A percentile compares a stretch with the other conserved stretches of the same genome.
Evolutionary conservation across 2,329 filamentous ascomycete species (phyloP).

Genomic region (Trichophyton simii): DNA sequence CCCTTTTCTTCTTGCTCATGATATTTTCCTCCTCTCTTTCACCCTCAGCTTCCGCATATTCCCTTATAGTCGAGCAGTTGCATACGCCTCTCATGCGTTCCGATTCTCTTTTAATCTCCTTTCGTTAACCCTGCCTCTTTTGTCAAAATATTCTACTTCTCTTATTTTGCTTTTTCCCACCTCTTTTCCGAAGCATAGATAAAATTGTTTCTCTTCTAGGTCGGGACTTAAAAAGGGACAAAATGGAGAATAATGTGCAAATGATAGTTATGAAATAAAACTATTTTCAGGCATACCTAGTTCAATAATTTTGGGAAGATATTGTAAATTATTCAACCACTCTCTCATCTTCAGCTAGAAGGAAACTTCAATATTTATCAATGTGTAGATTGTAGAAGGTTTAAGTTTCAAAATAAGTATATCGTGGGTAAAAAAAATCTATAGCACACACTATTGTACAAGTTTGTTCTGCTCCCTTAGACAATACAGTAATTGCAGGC

Average conservation of each 20-base stretch:
- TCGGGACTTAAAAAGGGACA: neutral
- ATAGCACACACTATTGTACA: neutral
- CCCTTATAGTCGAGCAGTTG: neutral
- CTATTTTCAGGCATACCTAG: neutral
- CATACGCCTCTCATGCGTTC: neutral
- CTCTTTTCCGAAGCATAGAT: neutral
- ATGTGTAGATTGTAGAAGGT: neutral
- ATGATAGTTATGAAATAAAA: neutral
- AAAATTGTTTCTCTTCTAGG: neutral
- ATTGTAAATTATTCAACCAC: neutral
- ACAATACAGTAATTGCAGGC: neutral
- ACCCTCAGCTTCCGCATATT: neutral
- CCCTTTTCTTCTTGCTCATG: neutral
- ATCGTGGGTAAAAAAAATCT: neutral
- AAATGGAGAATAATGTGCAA: slow-evolving; percentile 1
- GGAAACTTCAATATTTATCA: neutral
- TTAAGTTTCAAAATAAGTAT: neutral
- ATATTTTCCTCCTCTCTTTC: neutral
- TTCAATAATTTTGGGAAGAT: neutral
- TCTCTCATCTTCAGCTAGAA: too few relatives aligned
- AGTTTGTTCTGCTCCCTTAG: neutral
- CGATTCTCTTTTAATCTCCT: neutral
- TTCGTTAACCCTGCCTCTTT: neutral
- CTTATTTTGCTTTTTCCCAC: slow-evolving; percentile 1
- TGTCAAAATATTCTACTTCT: neutral